Evolutionary conservation across 768 basidiomycete species (phyloP), one percentile per base, ranked within the genome.

Genomic region (Calvatia gigantea): DNA sequence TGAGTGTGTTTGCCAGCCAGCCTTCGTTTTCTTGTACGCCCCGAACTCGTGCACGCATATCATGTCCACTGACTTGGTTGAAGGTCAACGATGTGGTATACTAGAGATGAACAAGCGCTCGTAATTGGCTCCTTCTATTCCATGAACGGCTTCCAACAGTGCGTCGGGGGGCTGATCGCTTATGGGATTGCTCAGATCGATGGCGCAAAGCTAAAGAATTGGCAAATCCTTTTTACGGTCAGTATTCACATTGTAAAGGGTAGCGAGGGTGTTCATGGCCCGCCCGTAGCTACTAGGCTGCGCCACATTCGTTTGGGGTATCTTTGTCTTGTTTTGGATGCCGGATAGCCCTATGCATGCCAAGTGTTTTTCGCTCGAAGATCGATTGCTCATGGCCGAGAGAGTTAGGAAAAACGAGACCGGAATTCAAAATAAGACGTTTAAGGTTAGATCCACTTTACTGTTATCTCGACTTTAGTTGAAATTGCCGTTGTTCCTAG

Each of bases 61-160:
- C 4, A 9, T 33, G 14, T 11, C 37, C 17, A 23, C 4, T 12
- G 46, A 3, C 17, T 25, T 11, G 29, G 15, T 31, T 8, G 21
- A 51, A 76, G 74, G 49, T 75, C 80, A 6, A 74, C 76, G 29
- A 78, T 81, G 78, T 80, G 77, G 72, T 80, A 80, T 58, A 77
- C 73, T 8, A 71, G 78, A 25, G 75, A 75, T 15, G 80, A 81
- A 59, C 78, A 80, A 56, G 76, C 75, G 8, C 68, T 77, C 39
- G 72, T 76, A 19, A 76, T 77, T 42, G 73, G 75, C 1, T 65
- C 70, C 12, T 78, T 76, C 51, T 76, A 76, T 60, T 73, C 73
- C 11, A 77, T 77, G 75, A 78, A 77, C 56, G 76, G 73, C 2
- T 73, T 76, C 58, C 76, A 78, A 56, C 75, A 77, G 57, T 76